Evolutionary conservation across 176 grass and related monocot species (phyloP).

Genomic region (Oryza longistaminata): DNA sequence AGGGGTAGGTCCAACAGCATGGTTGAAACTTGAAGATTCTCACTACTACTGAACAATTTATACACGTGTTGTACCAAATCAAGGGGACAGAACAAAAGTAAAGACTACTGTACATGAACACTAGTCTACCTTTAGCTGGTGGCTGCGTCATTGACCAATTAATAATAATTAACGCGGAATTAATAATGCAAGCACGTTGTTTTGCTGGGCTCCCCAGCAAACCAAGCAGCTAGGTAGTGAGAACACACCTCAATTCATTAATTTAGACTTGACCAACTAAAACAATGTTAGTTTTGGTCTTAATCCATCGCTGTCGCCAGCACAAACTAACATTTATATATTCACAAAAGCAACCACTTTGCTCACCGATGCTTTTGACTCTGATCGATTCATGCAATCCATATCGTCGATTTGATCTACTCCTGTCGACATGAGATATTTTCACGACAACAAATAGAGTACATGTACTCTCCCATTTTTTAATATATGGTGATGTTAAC

Average conservation of each 20-base stretch:
- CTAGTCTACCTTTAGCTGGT: not conserved
- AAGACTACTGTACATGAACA: not conserved
- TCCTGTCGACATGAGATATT: too few relatives aligned
- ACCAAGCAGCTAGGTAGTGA: not conserved
- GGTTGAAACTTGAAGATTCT: not conserved
- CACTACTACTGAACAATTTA: not conserved
- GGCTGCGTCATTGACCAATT: conserved; percentile 23
- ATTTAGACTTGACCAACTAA: not conserved
- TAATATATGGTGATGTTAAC: too few relatives aligned
- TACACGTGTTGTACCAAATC: conserved; percentile 29
- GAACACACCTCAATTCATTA: not conserved
- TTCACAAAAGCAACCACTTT: not conserved
- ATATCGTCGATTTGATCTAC: too few relatives aligned
- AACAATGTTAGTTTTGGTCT: not conserved
- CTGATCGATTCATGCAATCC: too few relatives aligned
- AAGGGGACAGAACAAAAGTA: not conserved
- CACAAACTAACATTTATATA: not conserved
- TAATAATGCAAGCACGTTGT: not conserved
- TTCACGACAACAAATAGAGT: too few relatives aligned
- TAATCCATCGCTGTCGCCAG: not conserved
- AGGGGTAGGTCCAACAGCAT: not conserved
- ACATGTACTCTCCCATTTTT: too few relatives aligned
- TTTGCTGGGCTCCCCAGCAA: not conserved
- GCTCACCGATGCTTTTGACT: not conserved
- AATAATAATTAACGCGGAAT: not conserved